Evolutionary conservation across 805 yeast species (phyloP), one percentile per base, ranked within the genome.

Genomic region (baker's yeast (Saccharomyces cerevisiae)): DNA sequence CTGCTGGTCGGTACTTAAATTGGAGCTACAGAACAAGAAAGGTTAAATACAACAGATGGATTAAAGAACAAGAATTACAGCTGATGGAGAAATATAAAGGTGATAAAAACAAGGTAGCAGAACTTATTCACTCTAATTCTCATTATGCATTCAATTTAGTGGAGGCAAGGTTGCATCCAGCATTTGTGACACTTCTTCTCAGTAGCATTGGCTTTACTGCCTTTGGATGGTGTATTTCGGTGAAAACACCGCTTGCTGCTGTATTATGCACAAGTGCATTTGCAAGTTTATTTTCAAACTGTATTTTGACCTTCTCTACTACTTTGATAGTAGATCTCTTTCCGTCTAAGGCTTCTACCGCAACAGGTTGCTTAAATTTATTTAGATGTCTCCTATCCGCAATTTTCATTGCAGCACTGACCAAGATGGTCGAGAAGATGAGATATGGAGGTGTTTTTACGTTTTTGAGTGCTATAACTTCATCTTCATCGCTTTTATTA

Each of bases 371-470:
- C 50, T 75, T 85, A 57, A 89, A 90, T 63, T 70, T 90, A 30
- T 75, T 82, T 24, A 73, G 96, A 60, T 89, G 96, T 65, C 72
- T 79, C 14, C 61, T 81, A 49, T 84, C 85, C 29, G 96, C 96
- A 0, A 76, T 81, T 1, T 82, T 86, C 46, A 76, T 85, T 26
- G 94, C 87, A 0, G 83, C 82, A 2, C 72, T 88, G 17, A 77
- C 81, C 22, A 76, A 71, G 50, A 86, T 90, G 92, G 73, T 76
- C 14, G 53, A 54, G 0, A 56, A 71, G 0, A 73, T 90, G 80
- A 80, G 80, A 0, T 69, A 80, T 11, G 96, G 96, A 1, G 94
- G 96, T 17, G 79, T 87, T 1, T 87, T 83, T 62, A 83, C 95
- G 0, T 73, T 90, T n/a, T 69, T 87, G 76, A 82, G 84, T 2